Evolutionary conservation across 305 asterid species (phyloP), one percentile per base, ranked within the genome.

Genomic region (Striga hermonthica): DNA sequence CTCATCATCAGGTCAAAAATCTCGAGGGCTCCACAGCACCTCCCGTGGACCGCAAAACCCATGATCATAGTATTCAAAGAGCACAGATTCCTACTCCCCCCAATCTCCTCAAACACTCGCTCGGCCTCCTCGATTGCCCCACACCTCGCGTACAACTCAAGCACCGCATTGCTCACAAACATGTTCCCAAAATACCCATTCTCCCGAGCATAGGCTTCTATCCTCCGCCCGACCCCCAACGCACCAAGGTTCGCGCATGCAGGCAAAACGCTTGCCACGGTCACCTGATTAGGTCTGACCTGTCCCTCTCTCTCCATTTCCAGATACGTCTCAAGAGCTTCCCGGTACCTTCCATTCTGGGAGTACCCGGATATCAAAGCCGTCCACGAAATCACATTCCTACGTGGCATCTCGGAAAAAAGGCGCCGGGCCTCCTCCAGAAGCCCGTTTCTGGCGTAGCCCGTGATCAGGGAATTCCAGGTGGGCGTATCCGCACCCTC

Each of bases 191-290:
- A 74, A 66, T 74, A 82, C 38, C 95, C 95, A 11, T 82, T 76
- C 0, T 58, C 85, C 10, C 86, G 80, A 36, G 96, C 96, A 76
- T 82, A 76, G 65, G 73, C 85, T 76, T 91, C 95, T 47, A 89
- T 86, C 76, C 82, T 83, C 83, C 72, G 75, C 55, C 97, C 98
- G 65, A 79, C 71, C 76, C 81, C 95, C 74, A 91, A 66, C 0
- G 95, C 96, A 62, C 98, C 95, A 48, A 87, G 85, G 73, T 87
- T 86, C 6, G 91, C 91, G 53, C 95, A 89, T 37, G 96, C 92
- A 0, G 96, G 98, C 75, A 91, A 88, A 67, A 85, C 88, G 68
- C 96, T 86, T 55, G 95, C 92, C 57, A 91, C 66, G 3, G 98
- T 91, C 60, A 91, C 97, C 57, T 85, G 84, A 77, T 89, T 89